Base-by-base conservation (phyloP, 352 stramenopile genomes). In the Globisporangium emineosum region DNA sequence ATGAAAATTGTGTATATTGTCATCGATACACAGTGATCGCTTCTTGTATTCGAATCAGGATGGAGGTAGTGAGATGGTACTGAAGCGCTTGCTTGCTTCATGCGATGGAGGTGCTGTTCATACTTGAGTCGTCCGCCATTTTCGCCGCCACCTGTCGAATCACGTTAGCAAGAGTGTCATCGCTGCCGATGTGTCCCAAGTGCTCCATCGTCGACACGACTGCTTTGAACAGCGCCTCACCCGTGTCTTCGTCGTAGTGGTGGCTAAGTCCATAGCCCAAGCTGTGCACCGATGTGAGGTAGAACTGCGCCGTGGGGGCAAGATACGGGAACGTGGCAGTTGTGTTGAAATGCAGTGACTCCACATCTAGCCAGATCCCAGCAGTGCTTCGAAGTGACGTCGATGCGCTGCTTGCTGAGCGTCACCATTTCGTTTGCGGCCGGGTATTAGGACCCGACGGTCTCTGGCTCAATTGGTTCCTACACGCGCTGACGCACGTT, bases 361-460 rank as follows among this genome's bases (percentile, higher is more conserved):
- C 37, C 9, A 45, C 37, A 45, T 13, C 12, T 6, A 45, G 37
- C 63, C 7, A 68, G 7, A 30, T 68, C 63, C 63, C 55, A 64
- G 42, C 64, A 68, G 23, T 32, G 50, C 29, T 40, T 53, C 33
- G 21, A 49, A 2, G 25, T 29, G 7, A 51, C 15, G 47, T 53
- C 51, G 10, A 59, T 54, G 8, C 27, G 5, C 19, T n/a, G 33
- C 12, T 30, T 15, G 2, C 15, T 40, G 53, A 54, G 62, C 25
- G 30, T 56, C 7, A 10, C 27, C 25, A 62, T 21, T 19, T 25
- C 12, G 15, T 6, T 54, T 19, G 17, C 40, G 9, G 67, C 71
- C 54, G 60, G 53, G 56, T 73, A 79, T n/a, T n/a, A n/a, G 60
- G 62, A 71, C 21, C 72, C 67, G 7, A 79, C 67, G 4, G 75